Evolutionary conservation across 2,329 filamentous ascomycete genomes (phyloP).

Genomic region (Dryadomyces quercus-mongolicae): DNA sequence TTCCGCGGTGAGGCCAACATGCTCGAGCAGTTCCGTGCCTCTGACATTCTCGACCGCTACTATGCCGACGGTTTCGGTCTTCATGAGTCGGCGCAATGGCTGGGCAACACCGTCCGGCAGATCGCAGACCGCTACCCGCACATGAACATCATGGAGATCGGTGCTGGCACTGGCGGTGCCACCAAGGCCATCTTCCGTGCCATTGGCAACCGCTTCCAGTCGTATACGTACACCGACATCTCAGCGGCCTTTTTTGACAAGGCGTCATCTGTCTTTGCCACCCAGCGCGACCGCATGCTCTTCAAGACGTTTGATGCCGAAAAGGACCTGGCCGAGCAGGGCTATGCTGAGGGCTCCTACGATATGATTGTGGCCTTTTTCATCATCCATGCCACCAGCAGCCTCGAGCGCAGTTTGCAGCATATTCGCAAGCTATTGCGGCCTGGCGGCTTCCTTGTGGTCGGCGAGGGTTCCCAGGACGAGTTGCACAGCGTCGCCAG

Average conservation of each 20-base stretch:
- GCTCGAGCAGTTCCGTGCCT: slow-evolving; percentile 21
- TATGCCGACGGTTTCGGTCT: slow-evolving; percentile 12
- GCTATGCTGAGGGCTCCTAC: slow-evolving; percentile 19
- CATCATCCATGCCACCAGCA: slow-evolving; percentile 23
- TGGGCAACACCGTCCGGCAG: slow-evolving; percentile 3
- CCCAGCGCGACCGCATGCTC: slow-evolving; percentile 14
- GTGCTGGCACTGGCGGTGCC: slow-evolving; percentile 16
- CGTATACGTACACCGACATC: slow-evolving; percentile 13
- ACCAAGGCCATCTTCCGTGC: slow-evolving; percentile 13
- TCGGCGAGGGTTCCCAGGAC: slow-evolving; percentile 8
- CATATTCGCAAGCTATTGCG: slow-evolving; percentile 23
- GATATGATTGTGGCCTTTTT: slow-evolving; percentile 27
- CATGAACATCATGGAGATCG: slow-evolving; percentile 25
- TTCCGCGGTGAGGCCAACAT: slow-evolving; percentile 2
- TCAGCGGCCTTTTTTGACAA: slow-evolving; percentile 18
- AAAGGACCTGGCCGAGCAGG: slow-evolving; percentile 18
- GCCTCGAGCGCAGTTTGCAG: slow-evolving; percentile 17
- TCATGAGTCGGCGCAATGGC: slow-evolving; percentile 11
- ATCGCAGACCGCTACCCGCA: slow-evolving; percentile 14
- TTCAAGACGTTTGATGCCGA: slow-evolving; percentile 23
- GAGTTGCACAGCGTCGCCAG: slow-evolving; percentile 4
- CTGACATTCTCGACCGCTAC: slow-evolving; percentile 17
- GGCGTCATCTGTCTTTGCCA: slow-evolving; percentile 17
- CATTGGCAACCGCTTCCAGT: not conserved
- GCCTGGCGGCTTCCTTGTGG: slow-evolving; percentile 28